Percentiles rank a stretch among this genome's conserved stretches.
phyloP scores from a whole-genome alignment of 768 basidiomycete species.

The Mycena rosella region DNA sequence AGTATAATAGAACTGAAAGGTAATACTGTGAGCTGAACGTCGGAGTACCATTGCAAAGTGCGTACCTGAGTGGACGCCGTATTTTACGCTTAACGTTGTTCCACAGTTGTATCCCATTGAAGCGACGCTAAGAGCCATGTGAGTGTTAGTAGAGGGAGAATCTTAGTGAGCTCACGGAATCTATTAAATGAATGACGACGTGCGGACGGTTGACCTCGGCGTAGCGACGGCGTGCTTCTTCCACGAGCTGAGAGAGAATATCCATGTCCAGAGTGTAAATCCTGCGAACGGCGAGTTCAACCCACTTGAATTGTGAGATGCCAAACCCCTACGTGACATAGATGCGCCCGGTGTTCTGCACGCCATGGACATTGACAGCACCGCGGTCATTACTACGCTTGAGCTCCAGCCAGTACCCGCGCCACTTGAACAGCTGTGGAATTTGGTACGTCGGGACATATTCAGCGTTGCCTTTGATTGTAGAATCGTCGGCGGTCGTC shows the following conservation, averaged over 20 bases:
- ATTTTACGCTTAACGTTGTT: conserved; percentile 60
- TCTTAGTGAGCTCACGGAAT: conserved; percentile 40
- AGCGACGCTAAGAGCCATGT: no score
- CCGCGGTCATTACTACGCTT: conserved; percentile 42
- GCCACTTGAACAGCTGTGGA: conserved; percentile 58
- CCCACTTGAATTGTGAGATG: no score
- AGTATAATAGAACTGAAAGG: conserved; percentile 62
- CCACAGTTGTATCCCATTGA: conserved; percentile 44
- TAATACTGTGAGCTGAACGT: neutral
- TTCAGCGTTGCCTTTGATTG: conserved; percentile 49
- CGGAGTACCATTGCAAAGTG: neutral
- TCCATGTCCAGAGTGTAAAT: conserved; percentile 56
- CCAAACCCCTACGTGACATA: conserved; percentile 45
- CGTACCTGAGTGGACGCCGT: conserved; percentile 56
- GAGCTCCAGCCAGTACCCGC: conserved; percentile 55
- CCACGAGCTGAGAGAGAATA: conserved; percentile 50
- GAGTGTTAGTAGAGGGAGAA: no score
- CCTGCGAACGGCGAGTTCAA: conserved; percentile 39
- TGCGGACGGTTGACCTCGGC: conserved; percentile 50
- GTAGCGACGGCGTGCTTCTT: conserved; percentile 51
- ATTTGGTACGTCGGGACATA: conserved; percentile 56
- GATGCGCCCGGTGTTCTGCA: conserved; percentile 38
- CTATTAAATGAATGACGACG: conserved; percentile 51
- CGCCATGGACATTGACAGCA: conserved; percentile 8
- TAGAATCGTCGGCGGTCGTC: conserved; percentile 37